phyloP scores from a whole-genome alignment of 106 monocot genomes.

The Platanthera zijinensis region DNA sequence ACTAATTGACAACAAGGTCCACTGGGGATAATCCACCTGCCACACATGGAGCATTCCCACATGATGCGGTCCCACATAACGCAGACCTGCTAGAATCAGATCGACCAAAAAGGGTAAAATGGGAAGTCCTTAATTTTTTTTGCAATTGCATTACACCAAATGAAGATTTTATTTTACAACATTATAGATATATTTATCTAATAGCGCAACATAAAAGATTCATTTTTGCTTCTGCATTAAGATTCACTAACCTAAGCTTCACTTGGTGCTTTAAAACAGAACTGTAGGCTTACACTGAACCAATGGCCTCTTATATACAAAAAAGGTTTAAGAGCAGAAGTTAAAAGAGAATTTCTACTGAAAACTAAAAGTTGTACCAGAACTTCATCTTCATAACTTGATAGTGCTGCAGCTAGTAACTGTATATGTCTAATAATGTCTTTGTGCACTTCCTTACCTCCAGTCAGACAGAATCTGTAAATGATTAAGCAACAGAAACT shows the following conservation, averaged over 20 bases:
- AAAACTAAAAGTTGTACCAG: slow-evolving; percentile 44
- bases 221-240: neutral
- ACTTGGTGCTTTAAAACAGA: no score
- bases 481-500: slow-evolving; percentile 14
- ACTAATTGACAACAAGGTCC: no score
- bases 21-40: no score
- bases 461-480: slow-evolving; percentile 66
- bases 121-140: no score
- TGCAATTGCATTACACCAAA: neutral
- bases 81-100: no score
- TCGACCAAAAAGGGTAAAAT: no score
- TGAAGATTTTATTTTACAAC: neutral
- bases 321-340: neutral
- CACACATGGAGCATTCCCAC: no score
- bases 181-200: neutral
- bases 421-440: slow-evolving; percentile 69
- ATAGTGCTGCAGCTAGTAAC: slow-evolving; percentile 61
- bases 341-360: neutral
- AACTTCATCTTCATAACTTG: slow-evolving; percentile 85
- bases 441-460: slow-evolving; percentile 81
- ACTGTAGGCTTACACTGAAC: no score
- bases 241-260: no score
- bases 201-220: neutral
- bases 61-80: no score
- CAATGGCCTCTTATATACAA: neutral